Percentiles rank a stretch among this genome's conserved stretches.
phyloP scores from a whole-genome alignment of 768 basidiomycete species.

The Fomitopsis serialis region DNA sequence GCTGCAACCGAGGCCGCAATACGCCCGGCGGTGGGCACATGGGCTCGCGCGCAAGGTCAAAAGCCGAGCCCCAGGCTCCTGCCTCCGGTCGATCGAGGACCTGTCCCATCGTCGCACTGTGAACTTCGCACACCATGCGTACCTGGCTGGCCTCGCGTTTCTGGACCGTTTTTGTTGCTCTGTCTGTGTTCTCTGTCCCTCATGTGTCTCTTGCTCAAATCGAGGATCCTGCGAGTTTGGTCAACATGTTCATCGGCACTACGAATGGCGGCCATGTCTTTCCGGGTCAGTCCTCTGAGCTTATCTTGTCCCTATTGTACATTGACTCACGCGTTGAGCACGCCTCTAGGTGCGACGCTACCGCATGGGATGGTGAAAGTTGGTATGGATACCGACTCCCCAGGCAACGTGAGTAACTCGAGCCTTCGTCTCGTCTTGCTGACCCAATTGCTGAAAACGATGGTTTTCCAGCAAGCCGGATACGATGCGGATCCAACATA shows the following conservation, averaged over 20 bases:
- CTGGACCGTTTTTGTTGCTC: neutral
- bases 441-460: conserved; percentile 19
- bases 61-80: too few species aligned
- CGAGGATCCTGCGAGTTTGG: conserved; percentile 25
- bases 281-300: conserved; percentile 38
- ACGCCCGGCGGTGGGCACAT: too few species aligned
- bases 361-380: conserved; percentile 70
- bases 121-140: too few species aligned
- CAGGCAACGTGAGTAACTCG: conserved; percentile 25
- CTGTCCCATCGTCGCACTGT: too few species aligned
- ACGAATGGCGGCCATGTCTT: conserved; percentile 63
- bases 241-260: conserved; percentile 61
- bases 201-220: neutral
- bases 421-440: neutral
- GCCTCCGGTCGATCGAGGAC: too few species aligned
- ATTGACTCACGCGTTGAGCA: conserved; percentile 12
- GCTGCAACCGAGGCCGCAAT: too few species aligned
- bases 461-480: conserved; percentile 30
- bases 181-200: conserved; percentile 1
- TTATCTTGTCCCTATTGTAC: neutral
- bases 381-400: conserved; percentile 64
- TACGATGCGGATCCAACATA: conserved; percentile 31
- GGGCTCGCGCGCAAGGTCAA: too few species aligned
- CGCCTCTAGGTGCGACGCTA: conserved; percentile 48
- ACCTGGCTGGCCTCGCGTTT: too few species aligned